These are phyloP conservation scores for Taphrina flavorubra DNA, from an alignment of 1,139 yeast species.

Conservation along the genomic window DNA sequence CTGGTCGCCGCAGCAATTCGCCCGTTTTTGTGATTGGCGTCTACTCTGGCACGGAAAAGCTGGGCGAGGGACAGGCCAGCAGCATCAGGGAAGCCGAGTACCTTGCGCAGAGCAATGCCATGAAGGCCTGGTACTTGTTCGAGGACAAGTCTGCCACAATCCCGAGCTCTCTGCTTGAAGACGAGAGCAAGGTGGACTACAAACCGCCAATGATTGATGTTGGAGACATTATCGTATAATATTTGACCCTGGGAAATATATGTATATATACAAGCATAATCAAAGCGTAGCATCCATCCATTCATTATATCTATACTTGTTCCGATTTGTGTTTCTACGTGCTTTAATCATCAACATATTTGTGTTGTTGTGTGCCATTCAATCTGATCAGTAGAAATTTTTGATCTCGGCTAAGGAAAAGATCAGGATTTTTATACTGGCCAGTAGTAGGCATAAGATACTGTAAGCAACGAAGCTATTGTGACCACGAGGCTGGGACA, in stretches of 20 bases:
- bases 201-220: slow-evolving; percentile 49
- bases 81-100: slow-evolving; percentile 89
- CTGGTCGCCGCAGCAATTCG: slow-evolving; percentile 83
- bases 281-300: slow-evolving; percentile 1
- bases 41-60: slow-evolving; percentile 77
- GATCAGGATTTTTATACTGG: slow-evolving; percentile 4
- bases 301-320: too few species aligned
- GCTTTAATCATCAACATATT: too few species aligned
- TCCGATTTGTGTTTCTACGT: too few species aligned
- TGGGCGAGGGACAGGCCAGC: slow-evolving; percentile 97
- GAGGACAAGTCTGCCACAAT: slow-evolving; percentile 68
- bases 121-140: slow-evolving; percentile 89
- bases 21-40: slow-evolving; percentile 93
- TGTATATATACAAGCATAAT: slow-evolving; percentile 27
- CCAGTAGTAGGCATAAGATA: neutral
- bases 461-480: too few species aligned
- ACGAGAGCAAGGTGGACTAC: slow-evolving; percentile 38
- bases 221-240: slow-evolving; percentile 51
- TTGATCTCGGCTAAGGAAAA: slow-evolving; percentile 9
- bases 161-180: slow-evolving; percentile 59
- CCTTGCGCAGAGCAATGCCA: slow-evolving; percentile 87
- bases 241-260: neutral
- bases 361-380: too few species aligned
- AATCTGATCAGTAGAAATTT: neutral
- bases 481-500: too few species aligned